Base-by-base conservation (phyloP, 768 basidiomycete species). In the Leccinum boreale region DNA sequence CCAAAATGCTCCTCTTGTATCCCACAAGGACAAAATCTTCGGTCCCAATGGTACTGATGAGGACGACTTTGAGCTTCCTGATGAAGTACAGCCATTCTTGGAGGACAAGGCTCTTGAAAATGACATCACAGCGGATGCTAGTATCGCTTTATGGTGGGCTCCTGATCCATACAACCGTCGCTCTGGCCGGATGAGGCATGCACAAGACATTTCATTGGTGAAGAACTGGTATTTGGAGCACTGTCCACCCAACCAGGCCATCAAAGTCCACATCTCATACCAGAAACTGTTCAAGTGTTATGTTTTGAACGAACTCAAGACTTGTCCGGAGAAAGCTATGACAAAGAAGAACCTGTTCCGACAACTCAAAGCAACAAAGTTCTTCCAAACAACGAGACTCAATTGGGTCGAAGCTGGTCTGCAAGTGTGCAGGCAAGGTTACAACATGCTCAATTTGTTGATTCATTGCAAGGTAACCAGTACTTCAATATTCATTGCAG, bases 401-500 rank as follows among this genome's bases (percentile, higher is more conserved):
- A 97, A 99, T 73, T 99, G 97, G 97, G 96, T 99, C 36, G 97
- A 99, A 73, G 97, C 96, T 3, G 97, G 97, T 64, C 76, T 99
- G 59, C 97, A 99, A 74, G 96, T 99, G 53, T 98, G 96, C 78
- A 80, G 97, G 63, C 97, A 99, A 71, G 97, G 97, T 42, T 99
- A 97, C 78, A 99, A 99, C 77, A 99, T 99, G 97, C 79, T 99
- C 61, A 99, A 99, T 74, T 78, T 99, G 29, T 81, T 99, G 60
- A 99, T 99, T 65, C 97, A 99, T 76, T 94, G 97, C 73, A 99
- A 99, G 85, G 89, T 87, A 58, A 47, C 70, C 65, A 7, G 23
- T 8, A 17, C 49, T 31, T 42, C 2, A 1, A 14, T 3, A 5
- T 29, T 9, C 14, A 28, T 4, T 19, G 48, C 55, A 21, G 58